These are phyloP conservation scores for Mrakia blollopis DNA, from an alignment of 768 basidiomycete genomes.

Conservation along the genomic window DNA sequence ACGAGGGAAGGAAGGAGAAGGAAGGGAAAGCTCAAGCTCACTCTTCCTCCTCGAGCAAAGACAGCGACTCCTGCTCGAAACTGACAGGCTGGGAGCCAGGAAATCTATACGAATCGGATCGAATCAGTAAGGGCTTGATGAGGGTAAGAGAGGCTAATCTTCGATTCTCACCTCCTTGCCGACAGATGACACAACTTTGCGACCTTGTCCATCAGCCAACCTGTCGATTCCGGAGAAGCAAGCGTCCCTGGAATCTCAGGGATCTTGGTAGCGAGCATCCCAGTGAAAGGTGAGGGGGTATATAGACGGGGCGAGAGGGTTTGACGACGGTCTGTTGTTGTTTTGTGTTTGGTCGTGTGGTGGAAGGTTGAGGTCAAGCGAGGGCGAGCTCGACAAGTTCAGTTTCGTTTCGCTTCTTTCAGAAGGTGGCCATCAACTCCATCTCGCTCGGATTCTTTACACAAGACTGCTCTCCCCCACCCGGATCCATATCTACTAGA, in stretches of 20 bases:
- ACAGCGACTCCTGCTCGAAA: conserved; percentile 65
- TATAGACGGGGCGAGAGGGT: too few relatives aligned
- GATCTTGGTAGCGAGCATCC: conserved; percentile 19
- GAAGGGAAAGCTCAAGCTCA: conserved; percentile 44
- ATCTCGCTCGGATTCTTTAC: not conserved
- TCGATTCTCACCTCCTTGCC: not conserved
- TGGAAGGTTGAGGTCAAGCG: too few relatives aligned
- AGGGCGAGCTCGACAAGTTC: too few relatives aligned
- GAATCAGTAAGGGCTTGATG: too few relatives aligned
- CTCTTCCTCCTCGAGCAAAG: conserved; percentile 77
- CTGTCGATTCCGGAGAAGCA: conserved; percentile 4
- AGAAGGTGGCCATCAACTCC: too few relatives aligned
- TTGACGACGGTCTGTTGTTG: too few relatives aligned
- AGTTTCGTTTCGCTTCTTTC: too few relatives aligned
- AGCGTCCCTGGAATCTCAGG: conserved; percentile 23
- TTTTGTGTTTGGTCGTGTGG: too few relatives aligned
- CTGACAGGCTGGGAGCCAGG: conserved; percentile 95
- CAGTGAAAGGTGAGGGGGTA: not conserved
- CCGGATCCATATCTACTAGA: not conserved
- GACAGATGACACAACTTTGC: conserved; percentile 14
- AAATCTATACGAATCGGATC: too few relatives aligned
- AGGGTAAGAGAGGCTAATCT: too few relatives aligned
- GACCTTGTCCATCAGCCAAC: conserved; percentile 20
- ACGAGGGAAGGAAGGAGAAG: not conserved
- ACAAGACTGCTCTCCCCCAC: too few relatives aligned